Evolutionary conservation across 306 rosid genomes (phyloP), one percentile per base, ranked within the genome.

Genomic region (Pterocarpus santalinus): DNA sequence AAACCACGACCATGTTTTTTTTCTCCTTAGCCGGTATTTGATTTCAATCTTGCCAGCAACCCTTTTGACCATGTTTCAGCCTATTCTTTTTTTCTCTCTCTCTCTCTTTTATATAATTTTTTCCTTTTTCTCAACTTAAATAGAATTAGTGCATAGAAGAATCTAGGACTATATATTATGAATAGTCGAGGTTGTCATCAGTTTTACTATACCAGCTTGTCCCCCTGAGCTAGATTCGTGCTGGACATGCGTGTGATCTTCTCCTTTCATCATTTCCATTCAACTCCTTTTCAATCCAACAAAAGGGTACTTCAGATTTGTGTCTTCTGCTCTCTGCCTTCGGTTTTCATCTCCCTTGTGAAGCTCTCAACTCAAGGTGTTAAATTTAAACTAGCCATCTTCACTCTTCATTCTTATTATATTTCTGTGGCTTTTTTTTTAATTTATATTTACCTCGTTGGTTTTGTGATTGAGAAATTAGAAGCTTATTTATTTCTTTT

Each of bases 181-280:
- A 46, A 36, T 47, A 30, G 39, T 58, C 69, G 72, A 84, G 84
- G 83, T 73, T 87, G 82, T 82, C 81, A 66, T 65, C 51, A 72
- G 79, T 83, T 78, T 47, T 3, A 13, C 12, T 55, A 76, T 70
- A 53, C 79, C 85, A 79, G 82, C 83, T 77, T 73, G 83, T 79
- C 78, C 68, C 78, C 75, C 69, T 22, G 46, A 38, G 73, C 77
- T 74, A 61, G 78, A 84, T 79, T 80, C 65, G 58, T 60, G 83
- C 3, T 47, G 65, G 52, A 72, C 83, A n/a, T 69, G 84, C 53
- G 9, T 58, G 53, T 61, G 36, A 13, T 75, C 72, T 68, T 71
- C 75, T 61, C 17, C 69, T 70, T 55, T 41, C 80, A 46, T 33
- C 73, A 43, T 73, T 39, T 58, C 39, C 65, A 35, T 84, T 52